Evolutionary conservation across 139 green algal species (phyloP).

Genomic region (Chlorella vulgaris): DNA sequence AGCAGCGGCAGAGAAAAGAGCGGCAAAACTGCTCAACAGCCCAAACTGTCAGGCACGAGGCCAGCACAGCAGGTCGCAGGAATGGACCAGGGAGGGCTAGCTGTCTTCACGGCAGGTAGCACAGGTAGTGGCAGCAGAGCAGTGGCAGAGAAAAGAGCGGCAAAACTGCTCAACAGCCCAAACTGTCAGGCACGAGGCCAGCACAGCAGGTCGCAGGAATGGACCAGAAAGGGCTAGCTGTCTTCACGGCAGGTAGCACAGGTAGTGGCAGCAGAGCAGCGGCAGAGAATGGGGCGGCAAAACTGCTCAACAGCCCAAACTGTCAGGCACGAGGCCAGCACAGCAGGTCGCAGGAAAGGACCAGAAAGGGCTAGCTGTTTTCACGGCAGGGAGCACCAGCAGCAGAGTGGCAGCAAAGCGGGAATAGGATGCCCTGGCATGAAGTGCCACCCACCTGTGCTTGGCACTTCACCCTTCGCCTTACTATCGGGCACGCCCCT

Average conservation of each 20-base stretch:
- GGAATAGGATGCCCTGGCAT: no score
- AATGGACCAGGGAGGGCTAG: constrained; percentile 5
- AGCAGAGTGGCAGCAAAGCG: no score
- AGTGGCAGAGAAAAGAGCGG: not conserved
- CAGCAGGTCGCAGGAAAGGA: constrained; percentile 19
- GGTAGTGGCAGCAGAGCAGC: constrained; percentile 9
- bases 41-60: not conserved
- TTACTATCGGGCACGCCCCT: no score
- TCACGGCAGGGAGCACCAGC: no score
- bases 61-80: not conserved
- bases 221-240: not conserved
- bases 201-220: constrained; percentile 19
- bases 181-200: constrained; percentile 1
- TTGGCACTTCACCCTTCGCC: no score
- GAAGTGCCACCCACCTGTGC: no score
- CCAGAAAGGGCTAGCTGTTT: not conserved
- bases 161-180: constrained; percentile 9
- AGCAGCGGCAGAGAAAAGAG: not conserved
- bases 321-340: constrained; percentile 4
- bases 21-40: constrained; percentile 6
- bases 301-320: constrained; percentile 2
- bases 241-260: not conserved
- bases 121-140: not conserved
- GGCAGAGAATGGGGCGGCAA: no score
- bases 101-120: not conserved